These are phyloP conservation scores for Quillaja saponaria DNA, from an alignment of 306 rosid species.

Conservation along the genomic window DNA sequence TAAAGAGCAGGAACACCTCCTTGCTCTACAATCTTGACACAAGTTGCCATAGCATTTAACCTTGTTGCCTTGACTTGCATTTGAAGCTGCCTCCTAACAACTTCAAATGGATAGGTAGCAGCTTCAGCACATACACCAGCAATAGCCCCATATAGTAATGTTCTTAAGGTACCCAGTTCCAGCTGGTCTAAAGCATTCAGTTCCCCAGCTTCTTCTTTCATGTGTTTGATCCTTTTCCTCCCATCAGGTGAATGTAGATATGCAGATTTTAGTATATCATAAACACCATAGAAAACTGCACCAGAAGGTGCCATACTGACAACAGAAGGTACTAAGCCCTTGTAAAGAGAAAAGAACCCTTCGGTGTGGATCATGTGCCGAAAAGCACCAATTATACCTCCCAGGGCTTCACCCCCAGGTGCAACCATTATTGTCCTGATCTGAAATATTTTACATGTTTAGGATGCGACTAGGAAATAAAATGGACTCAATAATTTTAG, in stretches of 20 bases:
- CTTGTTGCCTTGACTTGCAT: conserved; percentile 76
- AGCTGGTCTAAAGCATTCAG: conserved; percentile 84
- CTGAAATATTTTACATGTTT: no score
- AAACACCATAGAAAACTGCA: conserved; percentile 93
- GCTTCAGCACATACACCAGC: conserved; percentile 98
- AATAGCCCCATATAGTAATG: conserved; percentile 85
- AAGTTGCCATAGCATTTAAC: conserved; percentile 79
- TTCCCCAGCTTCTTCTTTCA: conserved; percentile 67
- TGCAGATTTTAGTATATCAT: conserved; percentile 78
- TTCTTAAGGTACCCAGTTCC: conserved; percentile 85
- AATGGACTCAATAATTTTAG: conserved; percentile 15
- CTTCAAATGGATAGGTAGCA: conserved; percentile 93
- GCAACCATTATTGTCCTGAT: conserved; percentile 92
- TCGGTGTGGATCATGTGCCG: conserved; percentile 79
- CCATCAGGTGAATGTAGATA: conserved; percentile 92
- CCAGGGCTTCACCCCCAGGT: conserved; percentile 93
- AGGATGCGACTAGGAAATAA: conserved; percentile 21
- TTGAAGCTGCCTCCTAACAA: conserved; percentile 88
- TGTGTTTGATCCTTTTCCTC: conserved; percentile 62
- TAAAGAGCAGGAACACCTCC: conserved; percentile 91
- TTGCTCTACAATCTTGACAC: conserved; percentile 66
- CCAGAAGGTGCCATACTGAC: conserved; percentile 96
- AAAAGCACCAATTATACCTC: conserved; percentile 90
- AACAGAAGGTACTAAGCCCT: conserved; percentile 91
- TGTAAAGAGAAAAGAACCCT: conserved; percentile 90